Base-by-base conservation (phyloP, 805 yeast species). In the Candida golubevii region DNA sequence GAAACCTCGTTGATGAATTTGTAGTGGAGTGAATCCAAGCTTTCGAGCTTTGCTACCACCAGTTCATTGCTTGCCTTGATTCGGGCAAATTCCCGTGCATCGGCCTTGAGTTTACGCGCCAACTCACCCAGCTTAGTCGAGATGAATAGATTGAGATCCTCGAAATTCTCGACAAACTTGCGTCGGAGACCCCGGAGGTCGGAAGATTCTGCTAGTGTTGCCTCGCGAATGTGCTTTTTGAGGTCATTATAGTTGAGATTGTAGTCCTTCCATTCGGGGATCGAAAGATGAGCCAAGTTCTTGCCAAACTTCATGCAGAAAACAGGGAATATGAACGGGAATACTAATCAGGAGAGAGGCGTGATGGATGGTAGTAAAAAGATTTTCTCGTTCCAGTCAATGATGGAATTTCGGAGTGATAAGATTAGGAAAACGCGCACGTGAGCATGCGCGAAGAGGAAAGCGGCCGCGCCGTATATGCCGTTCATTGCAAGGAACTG, bases 251-350 rank as follows among this genome's bases (percentile, higher is more conserved):
- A 90, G 57, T 88, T 89, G 34, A 90, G 73, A 62, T 90, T 88
- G 64, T 87, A 83, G 49, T 79, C 77, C 55, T 78, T 77, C 97
- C 98, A 90, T 67, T 87, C 93, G 1, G 90, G 88, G 23, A 88
- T 85, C 10, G 96, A 85, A 54, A 88, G 74, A 51, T 78, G 80
- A 42, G 77, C 70, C 18, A 90, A 73, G 57, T 85, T 89, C 35
- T 79, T 72, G 41, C 97, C 96, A 63, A 89, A 90, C 66, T 88
- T 91, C 98, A 90, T 90, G 23, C 23, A 18, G 23, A 18, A 18
- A 18, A 18, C 23, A 18, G 23, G 23, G 23, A 5, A 18, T 18
- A 18, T 18, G 23, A 18, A 18, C 23, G 23, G 23, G 23, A 18
- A 18, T 18, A 18, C 23, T 18, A 3, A 18, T 5, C 23, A 18